These are phyloP conservation scores for Viridothelium virens DNA, from an alignment of 495 filamentous ascomycete genomes.

Conservation along the genomic window DNA sequence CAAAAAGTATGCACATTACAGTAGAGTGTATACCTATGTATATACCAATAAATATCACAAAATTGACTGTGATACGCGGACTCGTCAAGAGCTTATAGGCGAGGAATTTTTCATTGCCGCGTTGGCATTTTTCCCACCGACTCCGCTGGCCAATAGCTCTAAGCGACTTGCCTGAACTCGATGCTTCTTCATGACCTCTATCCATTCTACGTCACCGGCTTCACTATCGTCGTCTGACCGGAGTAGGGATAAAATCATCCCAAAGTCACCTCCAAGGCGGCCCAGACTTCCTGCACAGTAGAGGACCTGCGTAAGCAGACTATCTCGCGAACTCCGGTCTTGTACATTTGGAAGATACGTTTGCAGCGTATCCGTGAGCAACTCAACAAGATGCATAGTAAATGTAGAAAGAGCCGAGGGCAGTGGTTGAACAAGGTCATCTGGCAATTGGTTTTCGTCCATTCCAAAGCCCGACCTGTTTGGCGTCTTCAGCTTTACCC, in stretches of 20 bases:
- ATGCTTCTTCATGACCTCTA: constrained; percentile 85
- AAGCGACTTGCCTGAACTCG: constrained; percentile 75
- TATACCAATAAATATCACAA: neutral
- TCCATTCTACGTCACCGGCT: constrained; percentile 50
- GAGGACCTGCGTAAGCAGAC: constrained; percentile 84
- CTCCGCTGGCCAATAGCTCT: constrained; percentile 64
- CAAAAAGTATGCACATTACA: too few relatives aligned
- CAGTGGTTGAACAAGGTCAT: constrained; percentile 58
- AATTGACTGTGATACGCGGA: neutral
- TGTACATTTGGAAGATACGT: constrained; percentile 75
- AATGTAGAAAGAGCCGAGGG: constrained; percentile 78
- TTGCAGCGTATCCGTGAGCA: constrained; percentile 70
- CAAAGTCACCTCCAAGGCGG: constrained; percentile 86
- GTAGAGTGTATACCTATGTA: too few relatives aligned
- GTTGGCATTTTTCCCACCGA: constrained; percentile 21
- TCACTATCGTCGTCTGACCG: constrained; percentile 44
- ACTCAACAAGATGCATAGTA: constrained; percentile 72
- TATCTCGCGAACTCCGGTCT: constrained; percentile 72
- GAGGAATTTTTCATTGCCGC: neutral
- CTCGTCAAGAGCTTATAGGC: neutral
- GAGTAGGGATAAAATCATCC: constrained; percentile 70
- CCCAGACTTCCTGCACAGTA: constrained; percentile 94
- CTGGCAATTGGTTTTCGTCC: constrained; percentile 9
- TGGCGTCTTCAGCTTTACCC: constrained; percentile 30
- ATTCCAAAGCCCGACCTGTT: neutral